Evolutionary conservation across 2,329 filamentous ascomycete genomes (phyloP), one percentile per base, ranked within the genome.

Genomic region (Verticillium nonalfalfae): DNA sequence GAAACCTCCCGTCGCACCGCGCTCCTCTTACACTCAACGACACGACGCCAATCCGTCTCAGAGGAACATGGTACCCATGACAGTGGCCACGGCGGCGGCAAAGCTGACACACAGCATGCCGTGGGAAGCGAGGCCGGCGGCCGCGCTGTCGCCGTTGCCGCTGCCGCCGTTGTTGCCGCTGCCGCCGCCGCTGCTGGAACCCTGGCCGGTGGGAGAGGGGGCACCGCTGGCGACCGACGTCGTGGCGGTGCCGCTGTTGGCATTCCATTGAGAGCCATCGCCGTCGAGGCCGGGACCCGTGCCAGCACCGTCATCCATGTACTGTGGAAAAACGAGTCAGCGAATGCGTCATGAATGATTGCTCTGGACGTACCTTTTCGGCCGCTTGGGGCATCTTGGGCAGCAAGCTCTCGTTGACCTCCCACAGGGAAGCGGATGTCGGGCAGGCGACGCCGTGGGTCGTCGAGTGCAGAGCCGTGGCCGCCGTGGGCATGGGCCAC

Each of bases 261-360:
- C 76, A 13, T 79, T 77, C 57, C 80, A 77, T 74, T 86, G 83
- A 26, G 84, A 86, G 33, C 84, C 84, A 18, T 70, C 67, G 7
- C 83, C 83, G 4, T 72, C 72, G 15, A 86, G 77, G 65, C 84
- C 84, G 13, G 82, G 81, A 2, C 82, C 84, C 1, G 69, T 67
- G 36, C 83, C 83, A 56, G 83, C 83, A 68, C 84, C 83, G 7
- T 75, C 69, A 35, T 73, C 76, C 77, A 86, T 80, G 75, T 77
- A 85, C 76, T 82, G 57, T 21, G 11, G 36, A 38, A 38, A 76
- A 81, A 55, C n/a, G 39, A 14, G 35, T 40, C 13, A 40, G 39
- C 15, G 6, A 40, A 40, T 7, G 39, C 13, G 39, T 15, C 15
- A 40, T 40, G 6, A 5, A 18, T 4, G n/a, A 52, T 0, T 4